Percentiles rank a stretch among this genome's conserved stretches.
Evolutionary conservation across 2,329 filamentous ascomycete genomes (phyloP).

Genomic region (Paraphoma sp.): DNA sequence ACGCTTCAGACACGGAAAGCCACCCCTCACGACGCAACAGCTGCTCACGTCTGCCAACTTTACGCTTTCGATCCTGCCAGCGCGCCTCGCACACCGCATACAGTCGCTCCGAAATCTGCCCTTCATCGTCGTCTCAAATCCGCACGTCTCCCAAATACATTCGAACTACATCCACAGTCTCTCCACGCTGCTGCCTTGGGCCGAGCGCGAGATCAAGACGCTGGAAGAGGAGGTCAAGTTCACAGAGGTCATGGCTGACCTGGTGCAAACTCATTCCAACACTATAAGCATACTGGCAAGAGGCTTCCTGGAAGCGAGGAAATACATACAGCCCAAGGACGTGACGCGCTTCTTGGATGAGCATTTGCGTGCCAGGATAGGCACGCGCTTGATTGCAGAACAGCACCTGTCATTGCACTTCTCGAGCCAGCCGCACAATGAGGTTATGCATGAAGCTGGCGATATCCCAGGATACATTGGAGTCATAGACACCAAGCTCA

Average conservation of each 20-base stretch:
- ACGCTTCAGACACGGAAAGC: conserved; percentile 70
- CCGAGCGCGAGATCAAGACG: conserved; percentile 73
- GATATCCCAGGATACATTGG: conserved; percentile 75
- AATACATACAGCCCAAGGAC: conserved; percentile 81
- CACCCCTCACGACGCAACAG: conserved; percentile 79
- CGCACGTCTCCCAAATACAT: conserved; percentile 92
- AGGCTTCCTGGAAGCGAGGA: conserved; percentile 90
- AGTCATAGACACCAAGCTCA: conserved; percentile 89
- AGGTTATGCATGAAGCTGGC: conserved; percentile 55
- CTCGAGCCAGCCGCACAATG: conserved; percentile 73
- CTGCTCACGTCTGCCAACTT: conserved; percentile 94
- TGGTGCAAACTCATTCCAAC: conserved; percentile 93
- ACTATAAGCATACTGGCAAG: conserved; percentile 92
- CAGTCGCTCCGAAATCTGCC: conserved; percentile 91
- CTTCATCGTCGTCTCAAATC: conserved; percentile 98
- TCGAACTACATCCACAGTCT: conserved; percentile 95
- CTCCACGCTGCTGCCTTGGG: conserved; percentile 86
- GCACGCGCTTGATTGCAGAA: conserved; percentile 91
- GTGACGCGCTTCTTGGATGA: conserved; percentile 94
- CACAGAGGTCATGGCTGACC: conserved; percentile 88
- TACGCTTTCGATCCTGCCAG: conserved; percentile 88
- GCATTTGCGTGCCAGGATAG: conserved; percentile 91
- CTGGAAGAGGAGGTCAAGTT: conserved; percentile 90
- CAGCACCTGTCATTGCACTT: conserved; percentile 93
- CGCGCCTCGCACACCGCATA: conserved; percentile 91